Evolutionary conservation across 192 early-diverging fungal genomes (phyloP), one percentile per base, ranked within the genome.

Genomic region (Pecoramyces ruminantium): DNA sequence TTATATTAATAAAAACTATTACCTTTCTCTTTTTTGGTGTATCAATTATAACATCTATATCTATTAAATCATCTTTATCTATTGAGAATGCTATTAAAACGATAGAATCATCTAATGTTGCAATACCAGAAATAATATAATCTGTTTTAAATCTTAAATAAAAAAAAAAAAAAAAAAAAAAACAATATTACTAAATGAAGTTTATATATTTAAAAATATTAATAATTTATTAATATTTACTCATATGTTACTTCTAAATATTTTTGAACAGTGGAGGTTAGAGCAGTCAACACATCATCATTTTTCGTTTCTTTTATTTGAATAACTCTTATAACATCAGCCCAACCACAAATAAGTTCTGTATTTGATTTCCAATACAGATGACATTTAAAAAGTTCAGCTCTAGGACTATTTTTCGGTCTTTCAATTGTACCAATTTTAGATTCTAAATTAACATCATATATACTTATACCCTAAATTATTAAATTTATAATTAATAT

Each of bases 281-380:
- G 13, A 13, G 39, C 39, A 15, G 39, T 40, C 13, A 40, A 40
- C 13, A 40, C 39, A 40, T 40, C 39, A 14, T 40, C 39, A 40
- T 16, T 40, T 40, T 40, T 40, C 4, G 39, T 82, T 82, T 88
- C 92, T 81, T 91, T 92, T 30, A 99, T 88, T 4, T 87, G 86
- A 21, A 93, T 93, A 16, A 97, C 88, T 82, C 94, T 97, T 42
- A 99, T 94, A 79, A 88, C 90, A 82, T 98, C 93, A 13, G 95
- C 98, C 98, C 98, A 99, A 0, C 95, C 98, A 80, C 98, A 92
- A 25, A 98, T 82, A 67, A 99, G 85, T 11, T 92, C 92, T 21
- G 82, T 87, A 30, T 92, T 90, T 51, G 90, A 89, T 79, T 90
- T 92, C 98, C 98, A 99, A 83, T 90, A 90, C 78, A 99, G 82